A percentile compares a stretch with the other conserved stretches of the same genome.
phyloP scores from a whole-genome alignment of 306 rosid genomes.

The Clitoria ternatea region DNA sequence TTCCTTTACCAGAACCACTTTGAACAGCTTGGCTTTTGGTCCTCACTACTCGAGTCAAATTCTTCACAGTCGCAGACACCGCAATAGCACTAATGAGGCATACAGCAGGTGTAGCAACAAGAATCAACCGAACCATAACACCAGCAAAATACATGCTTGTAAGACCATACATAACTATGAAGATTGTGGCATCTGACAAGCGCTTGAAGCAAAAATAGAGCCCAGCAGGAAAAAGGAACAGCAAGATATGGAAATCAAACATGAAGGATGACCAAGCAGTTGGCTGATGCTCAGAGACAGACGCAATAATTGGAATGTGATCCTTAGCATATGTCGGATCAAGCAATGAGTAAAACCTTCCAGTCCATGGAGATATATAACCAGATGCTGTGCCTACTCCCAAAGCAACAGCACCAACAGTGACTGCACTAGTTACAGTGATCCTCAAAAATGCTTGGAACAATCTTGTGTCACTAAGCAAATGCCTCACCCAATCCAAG shows the following conservation, averaged over 20 bases:
- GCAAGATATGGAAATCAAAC: constrained; percentile 95
- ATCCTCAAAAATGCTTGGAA: constrained; percentile 92
- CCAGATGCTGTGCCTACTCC: constrained; percentile 96
- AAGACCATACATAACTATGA: constrained; percentile 94
- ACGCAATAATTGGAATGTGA: constrained; percentile 95
- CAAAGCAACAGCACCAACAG: constrained; percentile 78
- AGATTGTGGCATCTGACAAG: constrained; percentile 93
- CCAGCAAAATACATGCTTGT: constrained; percentile 99
- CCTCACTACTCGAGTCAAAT: constrained; percentile 66
- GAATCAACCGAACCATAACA: constrained; percentile 97
- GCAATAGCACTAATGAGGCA: constrained; percentile 98
- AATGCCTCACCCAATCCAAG: constrained; percentile 91
- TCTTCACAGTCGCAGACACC: constrained; percentile 88
- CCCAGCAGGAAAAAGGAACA: constrained; percentile 97
- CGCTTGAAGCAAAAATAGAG: constrained; percentile 99
- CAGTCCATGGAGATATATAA: constrained; percentile 99
- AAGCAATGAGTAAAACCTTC: constrained; percentile 92
- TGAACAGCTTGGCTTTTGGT: constrained; percentile 60
- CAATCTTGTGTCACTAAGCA: constrained; percentile 66
- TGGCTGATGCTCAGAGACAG: constrained; percentile 99
- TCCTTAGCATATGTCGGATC: constrained; percentile 99
- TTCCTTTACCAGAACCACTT: constrained; percentile 71
- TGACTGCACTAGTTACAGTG: constrained; percentile 77
- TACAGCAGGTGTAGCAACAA: constrained; percentile 96
- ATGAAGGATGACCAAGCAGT: constrained; percentile 99